Base-by-base conservation (phyloP, 257 asterid genomes). In the Jacaranda copaia region DNA sequence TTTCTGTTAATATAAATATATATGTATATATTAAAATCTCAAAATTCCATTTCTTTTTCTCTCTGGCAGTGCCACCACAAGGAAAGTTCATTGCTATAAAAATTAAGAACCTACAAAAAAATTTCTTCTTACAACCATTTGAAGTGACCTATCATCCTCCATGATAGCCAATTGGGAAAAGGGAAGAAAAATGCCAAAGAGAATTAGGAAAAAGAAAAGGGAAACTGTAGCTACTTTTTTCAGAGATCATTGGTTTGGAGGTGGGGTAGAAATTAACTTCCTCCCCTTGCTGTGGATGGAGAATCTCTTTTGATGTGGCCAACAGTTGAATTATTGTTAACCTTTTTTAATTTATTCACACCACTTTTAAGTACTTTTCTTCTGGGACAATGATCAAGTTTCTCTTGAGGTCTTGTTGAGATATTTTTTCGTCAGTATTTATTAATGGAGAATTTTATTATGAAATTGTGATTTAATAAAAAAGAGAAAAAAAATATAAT, bases 261-360 rank as follows among this genome's bases (percentile, higher is more conserved):
- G 88, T 89, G 90, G 92, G 91, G 81, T 62, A 48, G 18, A 8
- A 68, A 75, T 75, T 5, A 82, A 76, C 25, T 67, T 81, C 78
- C 76, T 64, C 85, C 88, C 59, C 81, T 74, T 72, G 81, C 40
- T 56, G 81, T 72, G 88, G 78, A 49, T 57, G 84, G 70, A 64
- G 85, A 73, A 73, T 81, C 85, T 52, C 72, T 77, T 81, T 82
- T 43, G 57, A 18, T 35, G 75, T 52, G 71, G 20, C 79, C 82
- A 60, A 70, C 69, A 56, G 13, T 45, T 74, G 7, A 65, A 71
- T 70, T 18, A 38, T 20, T 16, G 32, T 19, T 12, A 57, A 16
- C 58, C 42, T 76, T 59, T 77, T 56, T 5, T 1, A 9, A 35
- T 60, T 7, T 40, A 12, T 59, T 8, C 36, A 36, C 76, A 71